Evolutionary conservation across 768 basidiomycete species (phyloP).

Genomic region (Mycena floridula): DNA sequence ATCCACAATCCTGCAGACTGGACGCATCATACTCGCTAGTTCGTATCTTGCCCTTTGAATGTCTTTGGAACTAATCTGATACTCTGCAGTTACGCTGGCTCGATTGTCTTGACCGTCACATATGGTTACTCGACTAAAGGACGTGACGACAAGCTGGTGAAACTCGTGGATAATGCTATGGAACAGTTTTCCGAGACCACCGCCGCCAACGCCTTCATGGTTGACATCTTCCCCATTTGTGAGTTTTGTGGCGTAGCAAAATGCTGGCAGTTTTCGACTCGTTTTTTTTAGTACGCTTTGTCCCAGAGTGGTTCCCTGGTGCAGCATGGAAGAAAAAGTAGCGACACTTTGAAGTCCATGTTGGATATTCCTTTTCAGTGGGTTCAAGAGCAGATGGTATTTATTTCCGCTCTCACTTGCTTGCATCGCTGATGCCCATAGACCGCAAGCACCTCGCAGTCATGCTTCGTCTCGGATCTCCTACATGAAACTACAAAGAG

Average conservation of each 20-base stretch:
- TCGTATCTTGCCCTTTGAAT: neutral
- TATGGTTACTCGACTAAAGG: conserved; percentile 21
- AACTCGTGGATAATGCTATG: conserved; percentile 17
- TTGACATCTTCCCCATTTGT: conserved; percentile 23
- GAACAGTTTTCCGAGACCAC: conserved; percentile 16
- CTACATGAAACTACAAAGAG: neutral
- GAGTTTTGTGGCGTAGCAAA: neutral
- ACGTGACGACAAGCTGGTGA: conserved; percentile 17
- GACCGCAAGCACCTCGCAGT: conserved; percentile 10
- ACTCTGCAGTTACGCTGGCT: conserved; percentile 11
- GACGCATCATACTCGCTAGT: conserved; percentile 9
- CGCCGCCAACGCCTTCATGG: conserved; percentile 17
- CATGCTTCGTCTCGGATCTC: conserved; percentile 9
- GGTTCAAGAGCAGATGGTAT: conserved; percentile 33
- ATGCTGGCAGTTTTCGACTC: neutral
- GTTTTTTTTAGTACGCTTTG: neutral
- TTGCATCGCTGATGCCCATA: neutral
- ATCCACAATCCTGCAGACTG: conserved; percentile 8
- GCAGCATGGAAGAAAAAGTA: conserved; percentile 19
- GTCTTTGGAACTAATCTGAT: neutral
- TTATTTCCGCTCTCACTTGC: neutral
- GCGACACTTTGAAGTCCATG: conserved; percentile 11
- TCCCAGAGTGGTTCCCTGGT: conserved; percentile 28
- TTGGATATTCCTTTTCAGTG: conserved; percentile 20
- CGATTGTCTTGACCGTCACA: conserved; percentile 19